These are phyloP conservation scores for Rhodotorula sphaerocarpa DNA, from an alignment of 768 basidiomycete genomes.

Conservation along the genomic window DNA sequence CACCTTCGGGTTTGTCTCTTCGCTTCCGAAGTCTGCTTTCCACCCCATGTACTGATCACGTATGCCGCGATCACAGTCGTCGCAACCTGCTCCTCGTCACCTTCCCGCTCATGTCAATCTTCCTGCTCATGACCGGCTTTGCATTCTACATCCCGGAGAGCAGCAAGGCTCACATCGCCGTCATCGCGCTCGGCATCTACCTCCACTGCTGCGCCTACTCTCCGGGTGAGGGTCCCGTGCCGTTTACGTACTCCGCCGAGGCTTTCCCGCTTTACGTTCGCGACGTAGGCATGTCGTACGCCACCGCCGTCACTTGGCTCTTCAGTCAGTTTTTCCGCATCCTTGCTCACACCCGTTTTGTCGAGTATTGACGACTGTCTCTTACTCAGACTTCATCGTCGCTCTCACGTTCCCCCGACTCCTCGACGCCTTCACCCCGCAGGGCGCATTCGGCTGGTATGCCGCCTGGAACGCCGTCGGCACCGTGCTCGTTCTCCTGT, in stretches of 20 bases:
- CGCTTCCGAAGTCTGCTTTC: not conserved
- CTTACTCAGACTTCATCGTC: conserved; percentile 9
- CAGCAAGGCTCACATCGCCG: conserved; percentile 45
- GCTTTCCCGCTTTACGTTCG: conserved; percentile 39
- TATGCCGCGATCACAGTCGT: conserved; percentile 47
- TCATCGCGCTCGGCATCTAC: conserved; percentile 29
- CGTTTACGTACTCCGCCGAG: conserved; percentile 36
- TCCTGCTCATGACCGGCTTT: conserved; percentile 59
- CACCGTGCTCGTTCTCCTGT: conserved; percentile 40
- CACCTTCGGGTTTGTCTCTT: not conserved
- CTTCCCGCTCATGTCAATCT: conserved; percentile 71
- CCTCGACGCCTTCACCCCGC: conserved; percentile 28
- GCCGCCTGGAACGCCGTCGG: conserved; percentile 38
- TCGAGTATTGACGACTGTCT: not conserved
- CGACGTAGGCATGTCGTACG: conserved; percentile 36
- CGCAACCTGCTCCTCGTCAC: conserved; percentile 64
- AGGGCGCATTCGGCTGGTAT: conserved; percentile 34
- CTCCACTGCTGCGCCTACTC: conserved; percentile 34
- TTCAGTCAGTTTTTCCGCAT: conserved; percentile 9
- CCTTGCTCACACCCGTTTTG: not conserved
- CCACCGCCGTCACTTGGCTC: conserved; percentile 24
- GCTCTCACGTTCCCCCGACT: conserved; percentile 37
- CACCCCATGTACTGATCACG: not conserved
- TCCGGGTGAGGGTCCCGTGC: conserved; percentile 33
- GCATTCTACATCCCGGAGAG: conserved; percentile 50